Evolutionary conservation across 768 basidiomycete species (phyloP).

Genomic region (Pulveroboletus sp.): DNA sequence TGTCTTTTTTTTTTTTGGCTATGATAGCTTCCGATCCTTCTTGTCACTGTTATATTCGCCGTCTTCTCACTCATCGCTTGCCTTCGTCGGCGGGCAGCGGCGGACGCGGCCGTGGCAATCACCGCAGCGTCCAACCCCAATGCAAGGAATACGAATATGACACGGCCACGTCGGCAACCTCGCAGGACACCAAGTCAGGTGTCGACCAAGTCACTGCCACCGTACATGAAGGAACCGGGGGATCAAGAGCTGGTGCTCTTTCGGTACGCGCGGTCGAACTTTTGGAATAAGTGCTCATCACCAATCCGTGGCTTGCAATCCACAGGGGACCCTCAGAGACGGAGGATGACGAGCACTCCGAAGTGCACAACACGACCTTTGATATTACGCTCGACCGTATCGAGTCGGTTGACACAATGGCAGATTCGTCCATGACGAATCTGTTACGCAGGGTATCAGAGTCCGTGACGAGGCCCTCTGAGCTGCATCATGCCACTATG

Average conservation of each 20-base stretch:
- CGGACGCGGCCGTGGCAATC: not conserved
- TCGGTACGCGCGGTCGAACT: constrained; percentile 29
- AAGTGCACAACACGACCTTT: constrained; percentile 9
- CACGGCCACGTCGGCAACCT: constrained; percentile 28
- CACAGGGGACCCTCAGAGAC: constrained; percentile 25
- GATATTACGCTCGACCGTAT: constrained; percentile 19
- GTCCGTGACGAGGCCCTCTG: constrained; percentile 12
- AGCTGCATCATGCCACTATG: constrained; percentile 1
- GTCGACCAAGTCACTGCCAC: constrained; percentile 70
- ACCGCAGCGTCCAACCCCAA: not conserved
- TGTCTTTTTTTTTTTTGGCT: not conserved
- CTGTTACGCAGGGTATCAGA: no score
- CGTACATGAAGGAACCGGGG: constrained; percentile 80
- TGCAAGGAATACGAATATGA: constrained; percentile 15
- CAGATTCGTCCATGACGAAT: constrained; percentile 20
- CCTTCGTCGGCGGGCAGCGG: constrained; percentile 14
- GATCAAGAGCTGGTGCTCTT: constrained; percentile 75
- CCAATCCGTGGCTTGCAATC: not conserved
- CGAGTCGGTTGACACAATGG: constrained; percentile 23
- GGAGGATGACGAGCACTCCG: constrained; percentile 23
- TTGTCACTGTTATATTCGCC: constrained; percentile 18
- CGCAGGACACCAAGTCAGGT: constrained; percentile 74
- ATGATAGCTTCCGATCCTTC: constrained; percentile 27
- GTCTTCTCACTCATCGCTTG: constrained; percentile 21
- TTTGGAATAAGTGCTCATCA: not conserved